These are phyloP conservation scores for Henckelia pumila DNA, from an alignment of 257 asterid species.

Conservation along the genomic window DNA sequence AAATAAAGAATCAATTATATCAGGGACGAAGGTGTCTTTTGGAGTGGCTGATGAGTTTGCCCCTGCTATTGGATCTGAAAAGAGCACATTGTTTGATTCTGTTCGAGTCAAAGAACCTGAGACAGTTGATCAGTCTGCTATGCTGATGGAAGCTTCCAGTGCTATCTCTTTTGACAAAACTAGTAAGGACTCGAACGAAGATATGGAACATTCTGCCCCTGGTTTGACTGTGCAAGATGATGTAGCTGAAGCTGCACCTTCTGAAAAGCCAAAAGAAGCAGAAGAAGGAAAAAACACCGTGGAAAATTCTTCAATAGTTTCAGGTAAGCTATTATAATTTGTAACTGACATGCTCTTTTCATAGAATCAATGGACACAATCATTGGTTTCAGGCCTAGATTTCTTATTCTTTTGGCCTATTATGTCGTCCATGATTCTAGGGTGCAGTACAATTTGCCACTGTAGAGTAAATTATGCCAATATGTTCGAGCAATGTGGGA, in stretches of 20 bases:
- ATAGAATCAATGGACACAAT: constrained; percentile 1
- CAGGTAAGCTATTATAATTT: constrained; percentile 30
- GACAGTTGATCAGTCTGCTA: constrained; percentile 30
- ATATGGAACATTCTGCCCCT: constrained; percentile 28
- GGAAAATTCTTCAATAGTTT: constrained; percentile 26
- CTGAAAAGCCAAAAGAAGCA: constrained; percentile 34
- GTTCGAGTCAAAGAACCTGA: constrained; percentile 29
- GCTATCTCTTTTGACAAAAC: constrained; percentile 31
- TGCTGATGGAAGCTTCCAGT: constrained; percentile 34
- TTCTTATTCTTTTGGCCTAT: constrained; percentile 14
- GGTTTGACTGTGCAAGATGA: constrained; percentile 32
- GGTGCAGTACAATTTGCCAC: constrained; percentile 18
- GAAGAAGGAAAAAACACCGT: constrained; percentile 25
- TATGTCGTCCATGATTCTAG: constrained; percentile 17
- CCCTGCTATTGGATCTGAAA: constrained; percentile 32
- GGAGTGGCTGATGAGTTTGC: constrained; percentile 26
- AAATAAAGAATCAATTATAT: constrained; percentile 23
- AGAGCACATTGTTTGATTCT: constrained; percentile 21
- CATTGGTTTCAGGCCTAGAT: constrained; percentile 3
- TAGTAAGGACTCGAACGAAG: constrained; percentile 25
- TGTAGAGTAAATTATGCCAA: background rate
- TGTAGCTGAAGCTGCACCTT: constrained; percentile 35
- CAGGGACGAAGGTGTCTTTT: constrained; percentile 20
- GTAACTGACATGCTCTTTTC: constrained; percentile 18
- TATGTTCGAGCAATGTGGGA: constrained; percentile 15